Evolutionary conservation across 352 stramenopile species (phyloP), one percentile per base, ranked within the genome.

Genomic region (Globisporangium recalcitrans): DNA sequence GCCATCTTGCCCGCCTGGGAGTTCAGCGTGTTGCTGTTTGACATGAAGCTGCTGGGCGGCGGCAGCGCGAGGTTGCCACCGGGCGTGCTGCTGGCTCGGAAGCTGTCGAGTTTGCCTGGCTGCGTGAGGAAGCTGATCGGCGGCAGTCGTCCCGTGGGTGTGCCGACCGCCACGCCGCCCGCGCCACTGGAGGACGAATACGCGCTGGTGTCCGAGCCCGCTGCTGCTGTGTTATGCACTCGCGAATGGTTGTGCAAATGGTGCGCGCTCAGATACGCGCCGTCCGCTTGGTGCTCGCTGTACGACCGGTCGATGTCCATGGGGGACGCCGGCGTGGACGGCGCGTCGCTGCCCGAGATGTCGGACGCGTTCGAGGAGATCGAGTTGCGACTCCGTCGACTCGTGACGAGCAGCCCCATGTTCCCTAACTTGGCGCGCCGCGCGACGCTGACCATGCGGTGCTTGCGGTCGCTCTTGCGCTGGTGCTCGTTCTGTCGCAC

Each of bases 401-500:
- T 26, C 57, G 57, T 47, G 8, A 70, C 66, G 52, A 80, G 68
- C 48, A 85, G 70, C 14, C 78, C 82, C 42, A 90, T 74, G 56
- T 72, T 86, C 38, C 79, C 75, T 31, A 92, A 70, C 69, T 92
- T 92, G 63, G 80, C 80, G 52, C 80, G 77, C 42, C 78, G 79
- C 47, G 80, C 73, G 60, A 92, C 82, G 60, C 76, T 89, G 42
- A 88, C 74, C 77, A 90, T 88, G 60, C 83, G 83, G 62, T 93
- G 85, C 73, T 95, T 95, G 52, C 85, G 85, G 66, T 95, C 82
- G 71, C 82, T 92, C 71, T 95, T 93, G 68, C 86, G 80, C 74
- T 95, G 84, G 56, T 92, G 77, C 64, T 92, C 81, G 63, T 93
- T 95, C 67, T 93, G 84, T 16, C 84, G 80, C 58, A 88, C 71